Evolutionary conservation across 352 stramenopile species (phyloP).

Genomic region (Globisporangium abappressorium): DNA sequence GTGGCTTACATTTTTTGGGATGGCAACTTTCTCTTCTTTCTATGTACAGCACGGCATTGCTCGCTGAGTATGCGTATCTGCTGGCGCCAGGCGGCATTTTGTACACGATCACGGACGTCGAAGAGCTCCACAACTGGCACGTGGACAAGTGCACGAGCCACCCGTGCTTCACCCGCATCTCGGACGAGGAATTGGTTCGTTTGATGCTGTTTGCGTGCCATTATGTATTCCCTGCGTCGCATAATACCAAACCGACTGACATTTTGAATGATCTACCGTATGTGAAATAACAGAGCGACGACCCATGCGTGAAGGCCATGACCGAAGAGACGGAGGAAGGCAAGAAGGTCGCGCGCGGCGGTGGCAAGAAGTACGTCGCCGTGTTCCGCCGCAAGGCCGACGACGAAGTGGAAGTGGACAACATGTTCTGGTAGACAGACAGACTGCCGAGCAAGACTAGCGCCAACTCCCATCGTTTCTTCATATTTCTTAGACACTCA

Average conservation of each 20-base stretch:
- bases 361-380: slow-evolving; percentile 87
- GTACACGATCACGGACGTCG: slow-evolving; percentile 99
- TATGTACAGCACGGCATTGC: slow-evolving; percentile 77
- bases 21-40: not conserved
- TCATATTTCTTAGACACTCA: slow-evolving; percentile 2
- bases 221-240: not conserved
- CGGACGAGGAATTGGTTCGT: slow-evolving; percentile 79
- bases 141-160: slow-evolving; percentile 93
- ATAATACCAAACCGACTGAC: not conserved
- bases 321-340: slow-evolving; percentile 97
- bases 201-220: not conserved
- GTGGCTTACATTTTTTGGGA: not conserved
- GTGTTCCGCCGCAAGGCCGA: slow-evolving; percentile 76
- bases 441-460: not conserved
- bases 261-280: not conserved
- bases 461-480: not conserved
- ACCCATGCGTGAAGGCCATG: slow-evolving; percentile 96
- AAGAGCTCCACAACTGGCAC: slow-evolving; percentile 98
- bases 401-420: slow-evolving; percentile 52
- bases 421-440: slow-evolving; percentile 58
- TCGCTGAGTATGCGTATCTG: slow-evolving; percentile 98
- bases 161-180: slow-evolving; percentile 91
- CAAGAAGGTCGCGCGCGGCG: slow-evolving; percentile 95
- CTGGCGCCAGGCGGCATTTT: slow-evolving; percentile 90
- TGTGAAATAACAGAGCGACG: slow-evolving; percentile 42